Percentiles rank a stretch among this genome's conserved stretches.
These are phyloP conservation scores for Cyberlindnera maclurae DNA, from an alignment of 805 yeast genomes.

Conservation along the genomic window DNA sequence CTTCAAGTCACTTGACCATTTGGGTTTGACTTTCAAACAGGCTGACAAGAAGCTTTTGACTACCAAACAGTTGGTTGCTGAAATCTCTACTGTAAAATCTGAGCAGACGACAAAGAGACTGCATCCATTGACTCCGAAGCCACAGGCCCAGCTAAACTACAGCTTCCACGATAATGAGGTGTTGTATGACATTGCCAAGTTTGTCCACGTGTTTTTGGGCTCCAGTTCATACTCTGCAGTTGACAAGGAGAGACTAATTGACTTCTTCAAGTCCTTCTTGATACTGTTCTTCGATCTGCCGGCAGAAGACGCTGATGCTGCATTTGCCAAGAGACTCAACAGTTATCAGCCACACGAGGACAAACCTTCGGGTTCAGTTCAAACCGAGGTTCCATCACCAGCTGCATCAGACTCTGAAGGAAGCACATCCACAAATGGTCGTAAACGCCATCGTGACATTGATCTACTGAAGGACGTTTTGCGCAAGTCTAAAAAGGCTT, in stretches of 20 bases:
- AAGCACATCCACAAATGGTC: conserved; percentile 10
- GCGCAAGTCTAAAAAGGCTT: conserved; percentile 39
- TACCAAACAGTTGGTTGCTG: conserved; percentile 83
- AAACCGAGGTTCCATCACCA: background rate
- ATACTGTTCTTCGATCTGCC: conserved; percentile 64
- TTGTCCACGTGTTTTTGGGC: conserved; percentile 60
- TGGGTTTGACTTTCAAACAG: conserved; percentile 94
- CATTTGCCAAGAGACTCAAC: conserved; percentile 27
- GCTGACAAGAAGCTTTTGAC: conserved; percentile 90
- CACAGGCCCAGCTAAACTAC: conserved; percentile 67
- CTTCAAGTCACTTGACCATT: conserved; percentile 88
- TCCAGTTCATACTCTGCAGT: conserved; percentile 69
- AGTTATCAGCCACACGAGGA: background rate
- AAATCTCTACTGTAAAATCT: conserved; percentile 84
- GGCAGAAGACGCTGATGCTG: conserved; percentile 38
- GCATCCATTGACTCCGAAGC: conserved; percentile 80
- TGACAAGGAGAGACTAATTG: conserved; percentile 72
- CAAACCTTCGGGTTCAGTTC: background rate
- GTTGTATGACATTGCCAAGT: conserved; percentile 62
- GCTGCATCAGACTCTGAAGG: conserved; percentile 13
- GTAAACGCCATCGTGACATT: conserved; percentile 36
- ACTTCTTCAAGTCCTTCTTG: conserved; percentile 63
- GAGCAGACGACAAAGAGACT: conserved; percentile 85
- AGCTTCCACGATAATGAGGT: conserved; percentile 59
- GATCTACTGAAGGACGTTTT: conserved; percentile 56